phyloP scores from a whole-genome alignment of 371 early-diverging fungal genomes.

The Syncephalastrum racemosum region DNA sequence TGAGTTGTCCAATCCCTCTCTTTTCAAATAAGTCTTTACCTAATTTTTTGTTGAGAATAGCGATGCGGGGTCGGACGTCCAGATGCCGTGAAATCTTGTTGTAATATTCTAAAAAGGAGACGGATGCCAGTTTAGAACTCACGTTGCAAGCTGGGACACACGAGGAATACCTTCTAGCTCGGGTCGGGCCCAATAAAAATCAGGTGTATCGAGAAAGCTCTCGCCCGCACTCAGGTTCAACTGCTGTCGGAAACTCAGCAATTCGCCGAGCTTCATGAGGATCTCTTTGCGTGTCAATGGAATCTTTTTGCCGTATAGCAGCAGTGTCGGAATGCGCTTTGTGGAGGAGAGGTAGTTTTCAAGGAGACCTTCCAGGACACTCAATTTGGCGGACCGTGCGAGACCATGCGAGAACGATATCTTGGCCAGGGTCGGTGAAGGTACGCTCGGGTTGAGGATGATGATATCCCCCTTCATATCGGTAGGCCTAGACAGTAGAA shows the following conservation, averaged over 20 bases:
- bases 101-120: slow-evolving; percentile 6
- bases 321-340: slow-evolving; percentile 3
- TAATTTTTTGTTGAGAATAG: slow-evolving; percentile 16
- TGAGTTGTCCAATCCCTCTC: too few species aligned
- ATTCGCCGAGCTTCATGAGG: slow-evolving; percentile 4
- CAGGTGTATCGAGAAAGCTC: slow-evolving; percentile 25
- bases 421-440: slow-evolving; percentile 25
- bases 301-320: slow-evolving; percentile 9
- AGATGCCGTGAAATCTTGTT: slow-evolving; percentile 9
- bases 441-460: slow-evolving; percentile 26
- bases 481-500: slow-evolving; percentile 20
- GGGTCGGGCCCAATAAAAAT: slow-evolving; percentile 28
- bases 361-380: slow-evolving; percentile 17
- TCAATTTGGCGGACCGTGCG: slow-evolving; percentile 28
- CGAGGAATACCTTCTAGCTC: slow-evolving; percentile 27
- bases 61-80: slow-evolving; percentile 15
- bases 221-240: slow-evolving; percentile 14
- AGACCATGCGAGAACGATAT: slow-evolving; percentile 33
- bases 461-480: slow-evolving; percentile 29
- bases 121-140: background rate
- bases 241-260: slow-evolving; percentile 14
- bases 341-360: slow-evolving; percentile 3
- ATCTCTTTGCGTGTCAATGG: slow-evolving; percentile 6
- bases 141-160: background rate
- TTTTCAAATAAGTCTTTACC: background rate